Evolutionary conservation across 371 early-diverging fungal species (phyloP).

Genomic region (Blakeslea trispora): DNA sequence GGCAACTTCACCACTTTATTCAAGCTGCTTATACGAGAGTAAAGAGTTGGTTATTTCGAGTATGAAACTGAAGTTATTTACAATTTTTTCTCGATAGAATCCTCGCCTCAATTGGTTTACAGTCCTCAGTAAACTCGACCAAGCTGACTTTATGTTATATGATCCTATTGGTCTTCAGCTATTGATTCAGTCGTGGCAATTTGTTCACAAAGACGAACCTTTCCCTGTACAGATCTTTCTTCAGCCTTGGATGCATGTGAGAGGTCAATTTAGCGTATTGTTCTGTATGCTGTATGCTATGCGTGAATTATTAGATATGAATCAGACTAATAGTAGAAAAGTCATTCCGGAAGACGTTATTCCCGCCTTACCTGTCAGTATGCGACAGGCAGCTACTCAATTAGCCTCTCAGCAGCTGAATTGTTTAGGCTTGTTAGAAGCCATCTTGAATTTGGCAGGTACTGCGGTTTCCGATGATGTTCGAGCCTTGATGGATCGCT

Average conservation of each 20-base stretch:
- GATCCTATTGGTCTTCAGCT: slow-evolving; percentile 64
- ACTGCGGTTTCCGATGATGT: slow-evolving; percentile 62
- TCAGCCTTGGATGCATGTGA: slow-evolving; percentile 72
- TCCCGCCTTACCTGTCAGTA: slow-evolving; percentile 43
- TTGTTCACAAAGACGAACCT: slow-evolving; percentile 49
- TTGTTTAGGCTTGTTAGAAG: slow-evolving; percentile 71
- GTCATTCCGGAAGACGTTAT: slow-evolving; percentile 55
- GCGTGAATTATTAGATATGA: slow-evolving; percentile 52
- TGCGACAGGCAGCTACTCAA: slow-evolving; percentile 52
- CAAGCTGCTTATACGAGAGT: slow-evolving; percentile 36
- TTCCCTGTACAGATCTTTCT: slow-evolving; percentile 77
- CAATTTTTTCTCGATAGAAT: slow-evolving; percentile 40
- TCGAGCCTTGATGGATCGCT: slow-evolving; percentile 64
- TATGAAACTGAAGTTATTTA: background rate
- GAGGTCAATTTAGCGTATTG: slow-evolving; percentile 74
- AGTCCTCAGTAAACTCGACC: slow-evolving; percentile 66
- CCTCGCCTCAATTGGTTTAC: slow-evolving; percentile 62
- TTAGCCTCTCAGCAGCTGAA: slow-evolving; percentile 70
- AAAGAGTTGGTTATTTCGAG: too few species aligned
- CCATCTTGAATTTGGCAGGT: slow-evolving; percentile 63
- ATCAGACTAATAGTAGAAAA: slow-evolving; percentile 42
- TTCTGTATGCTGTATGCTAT: slow-evolving; percentile 62
- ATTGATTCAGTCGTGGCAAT: slow-evolving; percentile 63
- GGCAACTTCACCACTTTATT: slow-evolving; percentile 42
- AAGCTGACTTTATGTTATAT: slow-evolving; percentile 61